Percentiles rank a stretch among this genome's conserved stretches.
Conservation (phyloP, 2,329 filamentous ascomycete genomes). For the Aspergillus unguis region DNA sequence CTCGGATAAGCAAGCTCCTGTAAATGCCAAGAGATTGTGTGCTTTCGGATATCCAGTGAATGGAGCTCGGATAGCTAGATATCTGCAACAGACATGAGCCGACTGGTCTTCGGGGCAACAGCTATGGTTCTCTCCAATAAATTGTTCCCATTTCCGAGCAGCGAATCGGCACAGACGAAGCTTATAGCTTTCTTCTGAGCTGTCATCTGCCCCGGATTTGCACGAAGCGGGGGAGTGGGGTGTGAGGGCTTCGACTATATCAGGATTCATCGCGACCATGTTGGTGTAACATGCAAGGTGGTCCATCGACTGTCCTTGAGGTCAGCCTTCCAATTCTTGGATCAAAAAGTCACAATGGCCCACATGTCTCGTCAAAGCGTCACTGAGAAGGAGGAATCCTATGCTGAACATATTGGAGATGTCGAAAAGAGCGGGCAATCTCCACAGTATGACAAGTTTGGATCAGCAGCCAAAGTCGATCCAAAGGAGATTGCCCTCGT, state of each 20-base stretch:
- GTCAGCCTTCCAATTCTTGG: neutral
- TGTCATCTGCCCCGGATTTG: neutral
- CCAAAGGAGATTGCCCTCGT: slow-evolving; percentile 14
- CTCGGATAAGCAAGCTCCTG: neutral
- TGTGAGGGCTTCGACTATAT: neutral
- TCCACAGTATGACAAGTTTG: slow-evolving; percentile 9
- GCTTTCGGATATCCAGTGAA: neutral
- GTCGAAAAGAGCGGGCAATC: neutral
- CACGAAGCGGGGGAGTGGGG: neutral
- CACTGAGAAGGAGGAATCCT: neutral
- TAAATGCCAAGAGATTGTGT: too few relatives aligned
- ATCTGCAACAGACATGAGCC: neutral
- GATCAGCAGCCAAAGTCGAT: slow-evolving; percentile 7
- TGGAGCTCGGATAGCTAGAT: neutral
- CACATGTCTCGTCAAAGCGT: neutral
- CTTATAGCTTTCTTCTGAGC: neutral
- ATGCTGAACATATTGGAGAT: slow-evolving; percentile 1
- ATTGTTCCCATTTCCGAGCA: neutral
- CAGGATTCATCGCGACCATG: neutral
- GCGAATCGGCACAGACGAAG: neutral
- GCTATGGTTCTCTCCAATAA: neutral
- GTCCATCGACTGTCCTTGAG: too few relatives aligned
- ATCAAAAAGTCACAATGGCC: neutral
- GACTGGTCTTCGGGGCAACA: neutral
- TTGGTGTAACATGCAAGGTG: too few relatives aligned